These are phyloP conservation scores for Suhomyces xylopsoci DNA, from an alignment of 805 yeast species.

Conservation along the genomic window DNA sequence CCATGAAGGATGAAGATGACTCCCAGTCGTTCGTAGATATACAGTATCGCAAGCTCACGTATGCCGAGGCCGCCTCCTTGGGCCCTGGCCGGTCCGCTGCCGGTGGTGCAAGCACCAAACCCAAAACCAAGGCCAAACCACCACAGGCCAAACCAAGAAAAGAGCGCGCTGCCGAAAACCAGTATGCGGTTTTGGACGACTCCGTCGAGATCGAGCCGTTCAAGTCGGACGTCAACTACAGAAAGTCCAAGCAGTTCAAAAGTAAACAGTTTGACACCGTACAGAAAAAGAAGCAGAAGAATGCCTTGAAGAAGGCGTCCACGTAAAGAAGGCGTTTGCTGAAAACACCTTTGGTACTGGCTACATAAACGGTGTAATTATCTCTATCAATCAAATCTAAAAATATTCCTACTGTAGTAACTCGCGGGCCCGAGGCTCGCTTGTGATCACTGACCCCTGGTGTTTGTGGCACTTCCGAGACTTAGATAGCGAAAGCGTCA, in stretches of 20 bases:
- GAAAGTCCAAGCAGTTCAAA: slow-evolving; percentile 13
- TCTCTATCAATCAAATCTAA: not conserved
- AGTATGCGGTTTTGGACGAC: slow-evolving; percentile 15
- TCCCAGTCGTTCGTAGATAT: slow-evolving; percentile 37
- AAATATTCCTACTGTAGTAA: not conserved
- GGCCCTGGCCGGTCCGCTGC: slow-evolving; percentile 8
- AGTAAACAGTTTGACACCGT: slow-evolving; percentile 17
- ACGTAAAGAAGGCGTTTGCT: not conserved
- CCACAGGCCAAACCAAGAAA: slow-evolving; percentile 8
- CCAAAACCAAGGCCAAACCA: not conserved
- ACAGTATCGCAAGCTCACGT: slow-evolving; percentile 33
- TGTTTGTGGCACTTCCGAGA: not conserved
- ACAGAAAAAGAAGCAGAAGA: slow-evolving; percentile 17
- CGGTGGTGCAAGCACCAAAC: no score
- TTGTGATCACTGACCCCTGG: not conserved
- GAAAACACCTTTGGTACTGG: not conserved
- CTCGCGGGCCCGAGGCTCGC: not conserved
- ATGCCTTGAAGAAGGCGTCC: not conserved
- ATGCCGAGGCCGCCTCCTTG: slow-evolving; percentile 43
- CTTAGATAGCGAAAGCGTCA: not conserved
- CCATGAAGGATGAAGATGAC: slow-evolving; percentile 31
- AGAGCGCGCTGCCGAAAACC: slow-evolving; percentile 11
- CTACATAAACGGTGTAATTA: not conserved
- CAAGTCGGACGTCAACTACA: slow-evolving; percentile 19
- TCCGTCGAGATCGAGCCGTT: slow-evolving; percentile 9